Base-by-base conservation (phyloP, 2,329 filamentous ascomycete genomes). In the Aspergillus carbonarius region DNA sequence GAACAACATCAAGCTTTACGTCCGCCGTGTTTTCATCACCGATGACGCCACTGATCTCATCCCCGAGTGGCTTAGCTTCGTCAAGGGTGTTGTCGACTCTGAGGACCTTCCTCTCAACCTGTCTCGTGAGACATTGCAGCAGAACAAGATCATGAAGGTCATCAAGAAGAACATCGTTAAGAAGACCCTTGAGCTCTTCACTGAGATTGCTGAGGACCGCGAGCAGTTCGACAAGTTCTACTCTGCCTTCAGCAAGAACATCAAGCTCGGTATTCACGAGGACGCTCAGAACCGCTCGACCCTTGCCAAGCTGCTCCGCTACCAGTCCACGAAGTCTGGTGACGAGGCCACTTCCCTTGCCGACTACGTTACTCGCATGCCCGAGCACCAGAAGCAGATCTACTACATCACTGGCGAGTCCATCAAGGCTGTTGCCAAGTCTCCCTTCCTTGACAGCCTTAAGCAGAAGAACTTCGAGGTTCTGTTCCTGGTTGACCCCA, bases 81-180 rank as follows among this genome's bases (percentile, higher is more conserved):
- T 99, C 88, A 99, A 99, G 91, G 95, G 95, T 89, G 95, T 99
- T 72, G 95, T 99, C 79, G 95, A 99, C 84, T 99, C 95, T 74
- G 95, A 99, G 87, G 95, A 99, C 80, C 90, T 99, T 64, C 95
- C 95, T 72, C 90, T 99, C 80, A 99, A 99, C 88, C 82, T 99
- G 84, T 98, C 95, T 76, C 95, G 95, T 90, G 95, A 99, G 89
- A 98, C 93, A 59, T 92, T 99, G 52, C 95, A 99, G 84, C 95
- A 98, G 87, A 99, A 98, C 91, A 98, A 98, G 92, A 99, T 99
- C 86, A 98, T 98, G 95, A 98, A 98, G 90, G 95, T 98, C 81
- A 98, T 98, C 88, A 96, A 96, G 89, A 99, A 99, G 92, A 99
- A 99, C 89, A 96, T 99, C 68, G 93, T 99, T 86, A 99, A 98